Base-by-base conservation (phyloP, 345 rosid species). In the Acer yangbiense region DNA sequence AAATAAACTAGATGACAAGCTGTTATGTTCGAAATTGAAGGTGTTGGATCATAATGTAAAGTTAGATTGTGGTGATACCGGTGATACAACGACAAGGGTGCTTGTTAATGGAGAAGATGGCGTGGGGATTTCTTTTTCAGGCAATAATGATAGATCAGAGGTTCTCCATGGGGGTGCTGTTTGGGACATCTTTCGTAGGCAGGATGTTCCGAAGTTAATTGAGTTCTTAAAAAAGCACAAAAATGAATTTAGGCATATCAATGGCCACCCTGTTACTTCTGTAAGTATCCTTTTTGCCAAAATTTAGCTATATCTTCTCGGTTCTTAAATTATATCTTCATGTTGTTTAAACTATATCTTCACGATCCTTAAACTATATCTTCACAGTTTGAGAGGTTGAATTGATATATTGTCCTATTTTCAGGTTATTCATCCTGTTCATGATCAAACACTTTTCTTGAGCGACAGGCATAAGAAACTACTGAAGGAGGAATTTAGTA, bases 401-500 rank as follows among this genome's bases (percentile, higher is more conserved):
- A 7, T 60, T 60, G 12, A 3, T 60, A 21, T 60, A 7, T 60
- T 18, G 12, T 18, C 27, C 12, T 60, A 8, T 20, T 8, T 18
- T 60, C 64, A 86, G 87, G 86, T 87, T 52, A 69, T 83, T 41
- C 88, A 87, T 63, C 88, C 90, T 9, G 84, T 88, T 41, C 90
- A 85, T 41, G 92, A 89, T 77, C 86, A 89, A 68, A 80, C 86
- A 60, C 78, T 85, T 81, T 89, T 80, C 81, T 75, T 89, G 73
- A 83, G 78, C 18, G 21, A 32, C 58, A 76, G 79, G 60, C 92
- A 89, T 65, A 89, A 89, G 75, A 83, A 76, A 80, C 85, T 82
- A 81, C 87, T 88, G 9, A 82, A 89, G 74, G 85, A 87, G 60
- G 85, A 89, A 82, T 85, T 76, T 80, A 89, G 91, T 88, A 21